These are phyloP conservation scores for Henckelia pumila DNA, from an alignment of 257 asterid species.

Conservation along the genomic window DNA sequence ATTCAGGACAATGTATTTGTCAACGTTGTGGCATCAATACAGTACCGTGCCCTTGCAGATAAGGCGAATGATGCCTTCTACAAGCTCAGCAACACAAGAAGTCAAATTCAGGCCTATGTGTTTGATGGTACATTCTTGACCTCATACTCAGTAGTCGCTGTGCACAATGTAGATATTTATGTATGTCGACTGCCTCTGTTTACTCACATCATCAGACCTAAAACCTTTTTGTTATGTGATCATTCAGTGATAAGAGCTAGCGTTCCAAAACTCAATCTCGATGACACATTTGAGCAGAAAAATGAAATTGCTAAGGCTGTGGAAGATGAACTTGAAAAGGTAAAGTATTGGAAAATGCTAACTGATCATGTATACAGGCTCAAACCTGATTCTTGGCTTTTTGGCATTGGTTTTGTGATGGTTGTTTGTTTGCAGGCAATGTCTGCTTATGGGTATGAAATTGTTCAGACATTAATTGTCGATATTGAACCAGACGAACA, in stretches of 20 bases:
- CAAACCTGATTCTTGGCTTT: background rate
- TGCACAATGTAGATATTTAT: background rate
- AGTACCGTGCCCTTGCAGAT: slow-evolving; percentile 66
- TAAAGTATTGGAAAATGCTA: background rate
- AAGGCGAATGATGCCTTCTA: slow-evolving; percentile 83
- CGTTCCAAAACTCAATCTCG: slow-evolving; percentile 37
- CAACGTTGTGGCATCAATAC: slow-evolving; percentile 80
- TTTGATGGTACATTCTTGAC: slow-evolving; percentile 54
- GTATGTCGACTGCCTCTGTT: background rate
- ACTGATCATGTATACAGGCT: background rate
- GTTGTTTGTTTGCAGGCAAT: slow-evolving; percentile 32
- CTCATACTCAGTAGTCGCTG: background rate
- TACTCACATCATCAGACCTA: background rate
- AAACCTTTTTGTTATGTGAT: background rate
- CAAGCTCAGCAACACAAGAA: slow-evolving; percentile 71
- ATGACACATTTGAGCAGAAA: slow-evolving; percentile 39
- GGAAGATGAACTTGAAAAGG: slow-evolving; percentile 43
- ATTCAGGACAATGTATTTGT: slow-evolving; percentile 83
- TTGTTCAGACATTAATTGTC: slow-evolving; percentile 39
- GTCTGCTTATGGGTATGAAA: slow-evolving; percentile 43
- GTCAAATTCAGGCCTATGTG: slow-evolving; percentile 81
- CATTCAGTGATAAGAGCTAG: slow-evolving; percentile 39
- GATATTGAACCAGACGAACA: slow-evolving; percentile 45
- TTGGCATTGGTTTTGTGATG: background rate
- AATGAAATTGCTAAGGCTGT: slow-evolving; percentile 45